A percentile compares a stretch with the other conserved stretches of the same genome.
These are phyloP conservation scores for Limonium bicolor DNA, from an alignment of 148 eudicot species.

Conservation along the genomic window DNA sequence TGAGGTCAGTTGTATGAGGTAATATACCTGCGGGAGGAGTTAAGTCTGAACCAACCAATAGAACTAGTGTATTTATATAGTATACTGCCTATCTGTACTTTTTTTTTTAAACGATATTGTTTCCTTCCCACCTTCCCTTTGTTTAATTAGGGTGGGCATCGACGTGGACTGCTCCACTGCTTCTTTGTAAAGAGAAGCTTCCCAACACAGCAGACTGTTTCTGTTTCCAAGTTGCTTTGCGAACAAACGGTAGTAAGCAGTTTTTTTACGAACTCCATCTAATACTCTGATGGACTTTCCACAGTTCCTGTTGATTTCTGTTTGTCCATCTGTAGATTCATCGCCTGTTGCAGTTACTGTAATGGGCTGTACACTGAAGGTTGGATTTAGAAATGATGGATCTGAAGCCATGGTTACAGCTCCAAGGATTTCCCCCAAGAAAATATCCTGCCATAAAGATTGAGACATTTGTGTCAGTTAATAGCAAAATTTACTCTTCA, in stretches of 20 bases:
- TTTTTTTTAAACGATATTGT: no score
- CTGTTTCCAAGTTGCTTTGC: slow-evolving; percentile 44
- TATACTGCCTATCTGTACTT: no score
- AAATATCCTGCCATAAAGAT: slow-evolving; percentile 81
- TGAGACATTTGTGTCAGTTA: no score
- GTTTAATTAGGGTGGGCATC: no score
- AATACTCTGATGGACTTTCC: slow-evolving; percentile 36
- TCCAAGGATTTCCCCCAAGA: slow-evolving; percentile 76
- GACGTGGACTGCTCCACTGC: slow-evolving; percentile 18
- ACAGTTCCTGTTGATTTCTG: slow-evolving; percentile 19
- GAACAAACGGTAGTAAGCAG: slow-evolving; percentile 29
- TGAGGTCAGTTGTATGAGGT: no score
- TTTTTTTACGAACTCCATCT: slow-evolving; percentile 32
- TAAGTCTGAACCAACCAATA: no score
- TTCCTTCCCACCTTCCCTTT: no score
- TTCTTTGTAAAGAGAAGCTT: slow-evolving; percentile 47
- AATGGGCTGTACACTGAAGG: slow-evolving; percentile 19
- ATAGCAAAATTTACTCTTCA: no score
- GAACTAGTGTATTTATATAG: no score
- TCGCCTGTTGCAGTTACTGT: slow-evolving; percentile 34
- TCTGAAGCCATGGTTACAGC: slow-evolving; percentile 42
- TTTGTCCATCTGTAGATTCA: slow-evolving; percentile 48
- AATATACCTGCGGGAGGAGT: no score
- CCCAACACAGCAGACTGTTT: slow-evolving; percentile 62
- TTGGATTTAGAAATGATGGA: slow-evolving; percentile 18